A percentile compares a stretch with the other conserved stretches of the same genome.
Evolutionary conservation across 345 rosid species (phyloP).

Genomic region (Triadica sebifera): DNA sequence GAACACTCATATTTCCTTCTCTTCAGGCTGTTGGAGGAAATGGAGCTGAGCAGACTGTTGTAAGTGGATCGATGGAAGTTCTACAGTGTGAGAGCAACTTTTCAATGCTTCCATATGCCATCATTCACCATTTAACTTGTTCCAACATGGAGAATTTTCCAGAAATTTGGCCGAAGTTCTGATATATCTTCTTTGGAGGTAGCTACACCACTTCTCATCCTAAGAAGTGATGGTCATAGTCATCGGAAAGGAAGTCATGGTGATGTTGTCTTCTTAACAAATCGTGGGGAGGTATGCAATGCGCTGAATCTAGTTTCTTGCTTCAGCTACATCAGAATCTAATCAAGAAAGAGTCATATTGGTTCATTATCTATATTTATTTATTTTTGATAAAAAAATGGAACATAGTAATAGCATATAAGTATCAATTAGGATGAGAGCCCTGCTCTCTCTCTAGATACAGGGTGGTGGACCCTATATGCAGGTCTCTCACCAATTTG

Average conservation of each 20-base stretch:
- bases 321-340: neutral
- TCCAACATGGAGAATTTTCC: constrained; percentile 76
- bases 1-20: constrained; percentile 1
- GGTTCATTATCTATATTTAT: neutral
- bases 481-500: neutral
- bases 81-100: constrained; percentile 81
- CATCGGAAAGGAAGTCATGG: constrained; percentile 87
- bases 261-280: constrained; percentile 88
- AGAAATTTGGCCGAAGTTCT: constrained; percentile 57
- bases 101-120: constrained; percentile 96
- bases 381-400: neutral
- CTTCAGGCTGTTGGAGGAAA: constrained; percentile 92
- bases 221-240: constrained; percentile 74
- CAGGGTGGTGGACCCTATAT: neutral
- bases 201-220: constrained; percentile 92
- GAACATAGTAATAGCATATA: neutral
- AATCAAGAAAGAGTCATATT: neutral
- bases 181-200: constrained; percentile 75
- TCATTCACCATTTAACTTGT: constrained; percentile 68
- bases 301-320: neutral
- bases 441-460: neutral
- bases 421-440: neutral
- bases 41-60: constrained; percentile 77
- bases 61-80: constrained; percentile 79
- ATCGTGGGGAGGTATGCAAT: constrained; percentile 87